A percentile compares a stretch with the other conserved stretches of the same genome.
phyloP scores from a whole-genome alignment of 1,284 basidiomycete genomes.

The Cystobasidiaceae sp. region DNA sequence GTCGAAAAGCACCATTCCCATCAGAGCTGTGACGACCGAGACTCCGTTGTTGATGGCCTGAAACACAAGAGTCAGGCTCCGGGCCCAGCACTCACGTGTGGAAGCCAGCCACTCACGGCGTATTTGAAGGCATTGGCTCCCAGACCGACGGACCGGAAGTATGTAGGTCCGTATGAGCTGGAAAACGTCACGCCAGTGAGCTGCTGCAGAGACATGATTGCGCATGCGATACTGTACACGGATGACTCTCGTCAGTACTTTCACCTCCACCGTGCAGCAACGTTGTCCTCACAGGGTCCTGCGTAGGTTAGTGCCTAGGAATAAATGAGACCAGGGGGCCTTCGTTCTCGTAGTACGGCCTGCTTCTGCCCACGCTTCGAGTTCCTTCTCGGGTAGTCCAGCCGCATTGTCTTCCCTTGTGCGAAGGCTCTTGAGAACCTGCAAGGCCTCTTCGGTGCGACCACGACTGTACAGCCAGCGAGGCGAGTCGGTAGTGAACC shows the following conservation, averaged over 20 bases:
- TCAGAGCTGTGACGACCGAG: background rate
- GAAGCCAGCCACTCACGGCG: background rate
- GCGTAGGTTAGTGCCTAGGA: background rate
- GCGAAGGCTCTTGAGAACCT: background rate
- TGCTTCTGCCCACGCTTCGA: background rate
- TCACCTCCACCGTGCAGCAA: background rate
- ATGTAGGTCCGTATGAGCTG: background rate
- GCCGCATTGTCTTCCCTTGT: background rate
- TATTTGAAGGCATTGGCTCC: background rate
- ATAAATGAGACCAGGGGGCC: background rate
- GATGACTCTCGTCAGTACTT: background rate
- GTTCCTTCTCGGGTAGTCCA: background rate
- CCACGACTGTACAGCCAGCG: background rate
- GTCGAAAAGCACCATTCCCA: background rate
- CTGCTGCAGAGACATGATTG: background rate
- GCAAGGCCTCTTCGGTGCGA: background rate
- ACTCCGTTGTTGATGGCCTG: background rate
- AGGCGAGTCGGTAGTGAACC: background rate
- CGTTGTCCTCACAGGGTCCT: background rate
- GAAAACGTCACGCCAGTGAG: background rate
- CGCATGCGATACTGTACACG: background rate
- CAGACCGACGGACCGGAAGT: background rate
- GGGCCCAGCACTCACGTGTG: background rate
- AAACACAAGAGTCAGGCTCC: background rate
- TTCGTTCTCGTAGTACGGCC: background rate